A percentile compares a stretch with the other conserved stretches of the same genome.
Conservation (phyloP, 306 rosid genomes). For the Malus asiatica region DNA sequence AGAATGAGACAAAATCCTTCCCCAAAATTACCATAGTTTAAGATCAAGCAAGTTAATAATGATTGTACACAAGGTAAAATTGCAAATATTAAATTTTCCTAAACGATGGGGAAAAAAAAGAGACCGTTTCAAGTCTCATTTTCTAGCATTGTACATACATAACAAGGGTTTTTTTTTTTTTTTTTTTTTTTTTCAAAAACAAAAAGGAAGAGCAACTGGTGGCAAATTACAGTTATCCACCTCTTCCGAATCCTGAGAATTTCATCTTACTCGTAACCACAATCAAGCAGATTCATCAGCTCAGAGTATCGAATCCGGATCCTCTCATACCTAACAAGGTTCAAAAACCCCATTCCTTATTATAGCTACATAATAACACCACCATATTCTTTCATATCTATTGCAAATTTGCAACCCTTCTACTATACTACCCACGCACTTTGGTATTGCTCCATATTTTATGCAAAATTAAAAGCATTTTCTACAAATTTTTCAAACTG, state of each 20-base stretch:
- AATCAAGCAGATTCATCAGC: too few relatives aligned
- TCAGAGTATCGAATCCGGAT: too few relatives aligned
- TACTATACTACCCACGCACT: neutral
- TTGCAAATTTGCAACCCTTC: too few relatives aligned
- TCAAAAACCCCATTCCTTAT: neutral
- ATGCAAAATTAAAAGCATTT: neutral
- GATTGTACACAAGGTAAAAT: neutral
- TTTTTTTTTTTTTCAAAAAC: too few relatives aligned
- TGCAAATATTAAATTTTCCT: neutral
- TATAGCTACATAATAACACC: neutral
- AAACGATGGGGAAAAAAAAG: too few relatives aligned
- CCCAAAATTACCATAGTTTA: too few relatives aligned
- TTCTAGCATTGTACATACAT: neutral
- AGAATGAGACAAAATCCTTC: too few relatives aligned
- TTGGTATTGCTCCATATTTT: neutral
- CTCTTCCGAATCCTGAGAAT: accelerated
- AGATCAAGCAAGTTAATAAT: too few relatives aligned
- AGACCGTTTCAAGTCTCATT: neutral
- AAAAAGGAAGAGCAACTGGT: accelerated
- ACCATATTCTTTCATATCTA: neutral
- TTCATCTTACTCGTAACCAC: too few relatives aligned
- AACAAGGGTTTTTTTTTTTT: too few relatives aligned
- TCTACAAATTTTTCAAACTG: neutral
- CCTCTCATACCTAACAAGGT: neutral
- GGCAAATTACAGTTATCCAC: too few relatives aligned